A percentile compares a stretch with the other conserved stretches of the same genome.
Conservation (phyloP, 768 basidiomycete species). For the Galerina sulciceps region DNA sequence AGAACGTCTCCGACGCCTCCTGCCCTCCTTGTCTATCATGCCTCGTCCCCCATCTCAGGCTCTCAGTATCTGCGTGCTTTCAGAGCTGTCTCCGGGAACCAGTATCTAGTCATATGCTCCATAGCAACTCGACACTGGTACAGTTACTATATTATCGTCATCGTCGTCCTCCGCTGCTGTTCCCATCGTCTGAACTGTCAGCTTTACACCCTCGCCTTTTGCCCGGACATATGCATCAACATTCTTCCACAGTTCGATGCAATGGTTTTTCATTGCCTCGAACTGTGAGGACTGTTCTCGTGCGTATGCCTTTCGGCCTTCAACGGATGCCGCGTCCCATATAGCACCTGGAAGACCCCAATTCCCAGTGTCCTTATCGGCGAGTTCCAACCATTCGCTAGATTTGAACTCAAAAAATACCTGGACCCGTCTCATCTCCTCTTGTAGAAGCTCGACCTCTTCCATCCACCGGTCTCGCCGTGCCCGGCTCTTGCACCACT, state of each 20-base stretch:
- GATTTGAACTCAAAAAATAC: background rate
- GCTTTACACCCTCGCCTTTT: background rate
- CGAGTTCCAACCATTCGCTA: background rate
- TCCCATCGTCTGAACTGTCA: background rate
- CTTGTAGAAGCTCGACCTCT: constrained; percentile 2
- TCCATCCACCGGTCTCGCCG: background rate
- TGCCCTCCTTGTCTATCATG: background rate
- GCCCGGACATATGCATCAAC: background rate
- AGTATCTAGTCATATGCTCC: background rate
- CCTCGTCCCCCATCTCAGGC: background rate
- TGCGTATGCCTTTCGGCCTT: background rate
- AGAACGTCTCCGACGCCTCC: too few relatives aligned
- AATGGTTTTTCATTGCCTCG: background rate
- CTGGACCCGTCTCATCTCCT: background rate
- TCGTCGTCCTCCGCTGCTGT: background rate
- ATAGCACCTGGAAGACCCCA: constrained; percentile 3
- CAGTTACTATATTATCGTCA: background rate
- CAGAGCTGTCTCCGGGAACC: background rate
- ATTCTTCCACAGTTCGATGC: background rate
- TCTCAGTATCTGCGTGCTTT: background rate
- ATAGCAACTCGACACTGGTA: background rate
- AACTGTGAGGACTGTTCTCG: constrained; percentile 2
- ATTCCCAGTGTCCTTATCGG: background rate
- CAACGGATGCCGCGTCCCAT: background rate
- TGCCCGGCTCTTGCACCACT: constrained; percentile 11